Percentiles rank a stretch among this genome's conserved stretches.
These are phyloP conservation scores for Leccinum fibrillosum DNA, from an alignment of 768 basidiomycete genomes.

Conservation along the genomic window DNA sequence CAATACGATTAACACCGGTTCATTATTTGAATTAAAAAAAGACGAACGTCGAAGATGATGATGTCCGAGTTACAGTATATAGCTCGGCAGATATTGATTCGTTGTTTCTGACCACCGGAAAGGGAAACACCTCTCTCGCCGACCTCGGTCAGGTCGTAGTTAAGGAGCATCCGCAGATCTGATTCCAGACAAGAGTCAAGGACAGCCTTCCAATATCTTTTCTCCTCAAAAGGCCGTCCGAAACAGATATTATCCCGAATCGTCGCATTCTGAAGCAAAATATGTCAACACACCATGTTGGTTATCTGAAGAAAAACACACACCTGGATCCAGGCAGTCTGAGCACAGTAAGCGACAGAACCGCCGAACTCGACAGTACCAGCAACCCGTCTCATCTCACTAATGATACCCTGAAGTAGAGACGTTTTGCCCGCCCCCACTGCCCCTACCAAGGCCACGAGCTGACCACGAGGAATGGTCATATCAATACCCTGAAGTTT, in stretches of 20 bases:
- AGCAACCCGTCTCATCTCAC: conserved; percentile 74
- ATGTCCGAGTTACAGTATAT: not conserved
- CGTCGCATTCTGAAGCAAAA: conserved; percentile 60
- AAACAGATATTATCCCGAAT: conserved; percentile 90
- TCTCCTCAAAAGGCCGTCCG: conserved; percentile 77
- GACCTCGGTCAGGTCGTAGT: not conserved
- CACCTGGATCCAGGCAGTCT: conserved; percentile 89
- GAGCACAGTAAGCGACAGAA: conserved; percentile 77
- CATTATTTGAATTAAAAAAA: too few species aligned
- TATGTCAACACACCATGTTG: not conserved
- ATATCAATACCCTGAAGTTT: conserved; percentile 63
- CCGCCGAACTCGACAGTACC: conserved; percentile 75
- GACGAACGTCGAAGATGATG: too few species aligned
- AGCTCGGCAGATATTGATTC: not conserved
- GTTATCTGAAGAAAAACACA: not conserved
- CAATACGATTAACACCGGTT: too few species aligned
- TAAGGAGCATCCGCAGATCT: conserved; percentile 58
- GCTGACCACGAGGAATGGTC: conserved; percentile 67
- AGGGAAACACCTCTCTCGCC: conserved; percentile 76
- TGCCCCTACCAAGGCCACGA: conserved; percentile 83
- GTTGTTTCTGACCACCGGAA: conserved; percentile 61
- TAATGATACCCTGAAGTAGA: conserved; percentile 69
- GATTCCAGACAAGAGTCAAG: conserved; percentile 74
- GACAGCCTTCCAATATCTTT: conserved; percentile 79
- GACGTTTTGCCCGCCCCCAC: conserved; percentile 57